These are phyloP conservation scores for Capsella bursapastoris DNA, from an alignment of 345 rosid genomes.

Conservation along the genomic window DNA sequence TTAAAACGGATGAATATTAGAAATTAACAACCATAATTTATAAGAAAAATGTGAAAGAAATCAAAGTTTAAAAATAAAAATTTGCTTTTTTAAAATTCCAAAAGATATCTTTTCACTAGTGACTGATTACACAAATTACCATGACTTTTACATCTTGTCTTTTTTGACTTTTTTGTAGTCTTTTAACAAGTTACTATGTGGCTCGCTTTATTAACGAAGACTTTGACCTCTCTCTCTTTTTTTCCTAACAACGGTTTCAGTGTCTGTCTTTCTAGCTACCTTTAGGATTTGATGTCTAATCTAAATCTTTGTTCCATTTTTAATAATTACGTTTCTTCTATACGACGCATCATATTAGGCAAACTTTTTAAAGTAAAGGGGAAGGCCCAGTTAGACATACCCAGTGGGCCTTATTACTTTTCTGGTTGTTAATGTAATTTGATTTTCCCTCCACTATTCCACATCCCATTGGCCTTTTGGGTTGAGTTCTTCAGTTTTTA, in stretches of 20 bases:
- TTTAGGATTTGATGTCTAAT: constrained; percentile 36
- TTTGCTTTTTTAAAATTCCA: constrained; percentile 14
- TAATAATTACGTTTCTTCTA: constrained; percentile 3
- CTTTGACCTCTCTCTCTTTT: constrained; percentile 31
- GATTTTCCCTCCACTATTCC: not conserved
- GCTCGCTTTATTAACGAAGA: constrained; percentile 37
- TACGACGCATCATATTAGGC: not conserved
- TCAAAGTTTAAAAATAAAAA: not conserved
- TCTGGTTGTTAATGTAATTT: not conserved
- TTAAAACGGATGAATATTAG: not conserved
- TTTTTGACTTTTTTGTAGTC: constrained; percentile 29
- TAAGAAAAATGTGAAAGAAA: constrained; percentile 4
- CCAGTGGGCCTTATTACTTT: not conserved
- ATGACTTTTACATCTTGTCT: constrained; percentile 23
- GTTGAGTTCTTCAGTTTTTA: not conserved
- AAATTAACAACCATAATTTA: not conserved
- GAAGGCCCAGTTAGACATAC: constrained; percentile 1
- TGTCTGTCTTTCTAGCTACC: constrained; percentile 30
- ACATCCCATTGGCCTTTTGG: not conserved
- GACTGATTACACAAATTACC: constrained; percentile 41
- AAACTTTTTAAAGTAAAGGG: not conserved
- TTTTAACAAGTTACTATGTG: constrained; percentile 28
- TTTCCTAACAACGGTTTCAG: constrained; percentile 30
- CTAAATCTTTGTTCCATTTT: not conserved
- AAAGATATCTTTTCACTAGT: constrained; percentile 39